Base-by-base conservation (phyloP, 495 filamentous ascomycete species). In the Neurospora intermedia region DNA sequence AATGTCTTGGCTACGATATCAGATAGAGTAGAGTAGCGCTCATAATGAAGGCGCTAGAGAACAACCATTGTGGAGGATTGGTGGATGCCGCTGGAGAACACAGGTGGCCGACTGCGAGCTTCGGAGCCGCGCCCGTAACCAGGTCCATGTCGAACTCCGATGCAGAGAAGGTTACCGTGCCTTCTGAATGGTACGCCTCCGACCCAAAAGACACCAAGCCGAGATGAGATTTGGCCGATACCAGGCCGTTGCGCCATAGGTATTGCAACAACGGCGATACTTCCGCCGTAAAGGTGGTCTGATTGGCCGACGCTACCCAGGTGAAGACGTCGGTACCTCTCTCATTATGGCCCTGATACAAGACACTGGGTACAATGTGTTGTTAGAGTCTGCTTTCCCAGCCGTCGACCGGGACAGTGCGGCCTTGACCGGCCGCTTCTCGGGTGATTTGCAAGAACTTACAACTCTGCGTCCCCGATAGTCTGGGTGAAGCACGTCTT, bases 161-260 rank as follows among this genome's bases (percentile, higher is more conserved):
- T 2, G 78, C 75, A 38, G 76, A 75, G 70, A 80, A 80, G 10
- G 77, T 80, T 69, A 80, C 79, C 42, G 75, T 78, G 43, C 69
- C 73, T 1, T 42, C 70, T n/a, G 79, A 78, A 45, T 76, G 75
- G 62, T 73, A 79, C 6, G 75, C 76, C 41, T 80, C 79, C 35
- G 75, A 73, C 8, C 79, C 79, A 73, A 80, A 80, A 7, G 66
- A 71, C 23, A 80, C 74, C 10, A 76, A 38, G 31, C 79, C 79
- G 6, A 80, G n/a, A 16, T 78, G 23, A 11, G 77, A 75, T 31
- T 41, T 70, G 3, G 72, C 39, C 8, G 79, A 77, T 10, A 80
- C 72, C 31, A 80, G 54, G 16, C 73, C 74, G 62, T 74, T 76
- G n/a, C 75, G 75, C 77, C 76, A 79, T 66, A 80, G 77, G 42